A percentile compares a stretch with the other conserved stretches of the same genome.
These are phyloP conservation scores for Fusarium citri DNA, from an alignment of 2,329 filamentous ascomycete species.

Conservation along the genomic window DNA sequence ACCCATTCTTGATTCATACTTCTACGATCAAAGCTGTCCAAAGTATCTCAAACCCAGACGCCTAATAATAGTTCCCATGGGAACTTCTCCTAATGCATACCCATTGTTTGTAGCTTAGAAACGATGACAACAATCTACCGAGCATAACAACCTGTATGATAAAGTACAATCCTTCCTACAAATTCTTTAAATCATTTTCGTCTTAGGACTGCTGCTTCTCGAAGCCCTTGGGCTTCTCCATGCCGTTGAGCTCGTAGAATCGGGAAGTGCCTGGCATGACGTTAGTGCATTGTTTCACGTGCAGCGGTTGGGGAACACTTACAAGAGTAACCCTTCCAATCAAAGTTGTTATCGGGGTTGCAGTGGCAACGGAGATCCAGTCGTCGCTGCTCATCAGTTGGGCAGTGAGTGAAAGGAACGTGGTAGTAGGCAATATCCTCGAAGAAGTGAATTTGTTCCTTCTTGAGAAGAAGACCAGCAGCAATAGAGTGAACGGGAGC, in stretches of 20 bases:
- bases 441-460: conserved; percentile 97
- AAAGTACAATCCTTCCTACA: conserved; percentile 35
- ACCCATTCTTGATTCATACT: conserved; percentile 44
- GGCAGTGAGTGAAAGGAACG: conserved; percentile 97
- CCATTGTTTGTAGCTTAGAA: conserved; percentile 38
- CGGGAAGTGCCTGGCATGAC: conserved; percentile 69
- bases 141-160: conserved; percentile 43
- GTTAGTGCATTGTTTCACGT: conserved; percentile 18
- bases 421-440: conserved; percentile 99
- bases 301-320: conserved; percentile 53
- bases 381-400: conserved; percentile 86
- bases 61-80: conserved; percentile 41
- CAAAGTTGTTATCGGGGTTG: conserved; percentile 96
- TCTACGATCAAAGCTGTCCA: conserved; percentile 47
- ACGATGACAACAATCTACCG: conserved; percentile 34
- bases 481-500: conserved; percentile 98
- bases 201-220: conserved; percentile 71
- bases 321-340: conserved; percentile 99
- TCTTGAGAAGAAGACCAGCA: conserved; percentile 85
- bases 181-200: background rate
- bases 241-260: conserved; percentile 84
- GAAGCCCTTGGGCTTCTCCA: conserved; percentile 87
- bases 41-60: conserved; percentile 46
- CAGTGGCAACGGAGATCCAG: conserved; percentile 92
- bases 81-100: conserved; percentile 38